These are phyloP conservation scores for Tuber umbilicatum DNA, from an alignment of 495 filamentous ascomycete genomes.

Conservation along the genomic window DNA sequence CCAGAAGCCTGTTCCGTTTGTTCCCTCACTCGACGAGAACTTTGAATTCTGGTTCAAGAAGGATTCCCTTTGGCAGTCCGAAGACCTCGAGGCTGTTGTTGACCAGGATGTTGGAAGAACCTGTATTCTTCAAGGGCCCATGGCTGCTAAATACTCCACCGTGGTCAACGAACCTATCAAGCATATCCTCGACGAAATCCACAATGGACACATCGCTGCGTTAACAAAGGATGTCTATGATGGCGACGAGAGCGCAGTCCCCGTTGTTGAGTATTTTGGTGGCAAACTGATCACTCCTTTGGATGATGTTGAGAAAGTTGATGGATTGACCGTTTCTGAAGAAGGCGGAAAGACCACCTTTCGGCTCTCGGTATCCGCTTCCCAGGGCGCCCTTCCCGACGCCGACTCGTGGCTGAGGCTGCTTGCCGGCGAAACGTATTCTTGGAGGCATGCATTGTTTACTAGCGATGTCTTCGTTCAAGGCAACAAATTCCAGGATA, in stretches of 20 bases:
- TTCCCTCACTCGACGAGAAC: slow-evolving; percentile 84
- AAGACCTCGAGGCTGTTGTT: slow-evolving; percentile 91
- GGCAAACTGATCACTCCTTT: slow-evolving; percentile 64
- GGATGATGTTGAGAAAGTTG: slow-evolving; percentile 56
- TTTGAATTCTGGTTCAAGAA: slow-evolving; percentile 99
- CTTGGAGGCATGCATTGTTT: slow-evolving; percentile 96
- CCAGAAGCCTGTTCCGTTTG: slow-evolving; percentile 95
- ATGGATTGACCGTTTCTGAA: slow-evolving; percentile 71
- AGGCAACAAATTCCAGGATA: slow-evolving; percentile 91
- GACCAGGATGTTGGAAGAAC: slow-evolving; percentile 90
- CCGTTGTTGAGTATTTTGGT: slow-evolving; percentile 89
- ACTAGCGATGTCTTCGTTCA: slow-evolving; percentile 91
- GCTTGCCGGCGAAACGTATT: slow-evolving; percentile 74
- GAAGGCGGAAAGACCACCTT: slow-evolving; percentile 70
- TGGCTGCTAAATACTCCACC: slow-evolving; percentile 84
- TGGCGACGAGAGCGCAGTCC: slow-evolving; percentile 65
- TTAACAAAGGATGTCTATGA: slow-evolving; percentile 74
- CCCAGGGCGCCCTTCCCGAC: slow-evolving; percentile 62
- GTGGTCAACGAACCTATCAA: slow-evolving; percentile 85
- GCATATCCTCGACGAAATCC: slow-evolving; percentile 84
- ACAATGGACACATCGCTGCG: slow-evolving; percentile 72
- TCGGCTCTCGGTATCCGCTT: slow-evolving; percentile 65
- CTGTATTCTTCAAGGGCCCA: slow-evolving; percentile 92
- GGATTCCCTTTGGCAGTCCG: slow-evolving; percentile 98
- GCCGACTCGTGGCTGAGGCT: slow-evolving; percentile 76